A percentile compares a stretch with the other conserved stretches of the same genome.
Evolutionary conservation across 208 protist species (phyloP).

Genomic region (Acanthamoeba culbertsoni): DNA sequence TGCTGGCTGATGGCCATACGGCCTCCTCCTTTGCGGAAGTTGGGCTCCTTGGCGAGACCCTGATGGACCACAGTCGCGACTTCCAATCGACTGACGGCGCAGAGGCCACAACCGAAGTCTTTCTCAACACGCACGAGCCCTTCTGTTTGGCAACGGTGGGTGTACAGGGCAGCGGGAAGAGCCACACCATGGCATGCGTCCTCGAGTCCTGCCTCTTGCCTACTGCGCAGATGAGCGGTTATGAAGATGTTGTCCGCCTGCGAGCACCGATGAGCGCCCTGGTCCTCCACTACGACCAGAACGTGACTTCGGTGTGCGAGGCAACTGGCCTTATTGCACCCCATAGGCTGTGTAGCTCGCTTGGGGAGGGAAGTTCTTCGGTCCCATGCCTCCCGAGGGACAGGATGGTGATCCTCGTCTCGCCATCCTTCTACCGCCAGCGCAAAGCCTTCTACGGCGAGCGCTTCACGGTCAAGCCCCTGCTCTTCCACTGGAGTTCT

Average conservation of each 20-base stretch:
- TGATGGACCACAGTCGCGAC: not conserved
- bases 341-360: not conserved
- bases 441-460: constrained; percentile 34
- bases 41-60: not conserved
- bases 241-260: not conserved
- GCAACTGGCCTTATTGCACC: constrained; percentile 25
- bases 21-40: not conserved
- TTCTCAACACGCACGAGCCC: constrained; percentile 59
- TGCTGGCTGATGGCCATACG: not conserved
- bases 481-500: constrained; percentile 54
- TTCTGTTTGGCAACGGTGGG: constrained; percentile 60
- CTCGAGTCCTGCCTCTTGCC: constrained; percentile 51
- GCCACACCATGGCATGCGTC: constrained; percentile 46
- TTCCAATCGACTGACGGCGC: not conserved
- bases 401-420: constrained; percentile 35
- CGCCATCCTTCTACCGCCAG: constrained; percentile 45
- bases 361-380: not conserved
- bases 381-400: not conserved
- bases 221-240: too few relatives aligned
- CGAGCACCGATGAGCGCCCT: constrained; percentile 46
- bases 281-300: constrained; percentile 59
- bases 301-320: constrained; percentile 52
- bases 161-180: constrained; percentile 55
- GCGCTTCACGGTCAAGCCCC: constrained; percentile 41
- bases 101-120: not conserved